Conservation (phyloP, 2,329 filamentous ascomycete species). For the Fusarium subtropicale region DNA sequence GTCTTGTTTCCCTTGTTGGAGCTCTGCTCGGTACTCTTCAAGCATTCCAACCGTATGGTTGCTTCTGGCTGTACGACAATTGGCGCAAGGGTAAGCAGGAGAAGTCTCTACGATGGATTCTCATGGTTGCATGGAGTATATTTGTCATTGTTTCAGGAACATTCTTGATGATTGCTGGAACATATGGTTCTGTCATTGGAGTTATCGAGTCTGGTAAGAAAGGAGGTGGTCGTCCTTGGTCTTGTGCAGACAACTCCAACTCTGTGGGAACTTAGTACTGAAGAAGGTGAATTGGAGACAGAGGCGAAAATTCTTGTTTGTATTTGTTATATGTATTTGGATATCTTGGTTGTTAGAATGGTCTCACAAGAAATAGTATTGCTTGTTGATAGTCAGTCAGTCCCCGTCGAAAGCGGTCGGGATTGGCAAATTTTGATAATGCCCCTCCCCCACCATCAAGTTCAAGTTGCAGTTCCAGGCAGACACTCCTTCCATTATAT, state of each 20-base stretch:
- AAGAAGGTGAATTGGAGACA: not conserved
- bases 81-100: constrained; percentile 25
- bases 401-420: constrained; percentile 32
- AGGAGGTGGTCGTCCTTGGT: constrained; percentile 54
- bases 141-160: constrained; percentile 33
- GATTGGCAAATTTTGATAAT: constrained; percentile 30
- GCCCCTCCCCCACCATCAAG: constrained; percentile 26
- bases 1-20: constrained; percentile 46
- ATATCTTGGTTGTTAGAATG: not conserved
- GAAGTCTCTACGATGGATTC: constrained; percentile 1
- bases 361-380: not conserved
- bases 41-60: constrained; percentile 45
- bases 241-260: constrained; percentile 58
- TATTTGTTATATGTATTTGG: not conserved
- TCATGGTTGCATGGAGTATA: constrained; percentile 19
- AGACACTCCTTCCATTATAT: not conserved
- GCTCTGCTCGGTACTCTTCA: constrained; percentile 46
- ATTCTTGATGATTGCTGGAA: constrained; percentile 58
- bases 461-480: not conserved
- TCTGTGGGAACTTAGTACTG: constrained; percentile 18
- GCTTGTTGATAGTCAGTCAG: not conserved
- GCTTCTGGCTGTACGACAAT: constrained; percentile 48
- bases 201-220: constrained; percentile 50
- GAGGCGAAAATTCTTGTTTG: not conserved
- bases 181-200: constrained; percentile 56